Evolutionary conservation across 164 flowering plant genomes (phyloP).

Genomic region (Vitis vinifera): DNA sequence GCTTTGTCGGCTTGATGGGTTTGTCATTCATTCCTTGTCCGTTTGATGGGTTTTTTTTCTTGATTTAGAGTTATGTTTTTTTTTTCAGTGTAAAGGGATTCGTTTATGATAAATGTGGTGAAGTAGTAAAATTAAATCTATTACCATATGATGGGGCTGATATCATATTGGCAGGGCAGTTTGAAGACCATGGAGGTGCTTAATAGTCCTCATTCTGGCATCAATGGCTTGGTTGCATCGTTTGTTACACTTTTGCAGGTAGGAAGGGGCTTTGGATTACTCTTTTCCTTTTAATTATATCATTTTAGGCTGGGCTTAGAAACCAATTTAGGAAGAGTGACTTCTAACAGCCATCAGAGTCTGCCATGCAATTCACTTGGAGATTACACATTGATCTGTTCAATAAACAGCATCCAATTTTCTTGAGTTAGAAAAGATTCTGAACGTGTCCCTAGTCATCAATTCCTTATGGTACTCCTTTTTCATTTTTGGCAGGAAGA

Average conservation of each 20-base stretch:
- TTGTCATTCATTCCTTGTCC: constrained; percentile 7
- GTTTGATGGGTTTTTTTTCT: not conserved
- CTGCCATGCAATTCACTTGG: not conserved
- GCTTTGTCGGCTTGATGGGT: constrained; percentile 83
- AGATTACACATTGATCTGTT: not conserved
- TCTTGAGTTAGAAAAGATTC: not conserved
- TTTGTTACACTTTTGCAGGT: constrained; percentile 84
- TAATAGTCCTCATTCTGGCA: constrained; percentile 49
- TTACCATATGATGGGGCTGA: constrained; percentile 15
- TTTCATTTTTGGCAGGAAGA: constrained; percentile 60
- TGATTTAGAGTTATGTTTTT: not conserved
- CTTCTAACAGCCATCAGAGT: not conserved
- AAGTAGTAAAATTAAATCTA: not conserved
- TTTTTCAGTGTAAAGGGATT: not conserved
- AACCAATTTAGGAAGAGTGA: not conserved
- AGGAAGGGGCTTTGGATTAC: constrained; percentile 2
- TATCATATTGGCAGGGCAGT: constrained; percentile 55
- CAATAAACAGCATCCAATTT: not conserved
- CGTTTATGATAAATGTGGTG: not conserved
- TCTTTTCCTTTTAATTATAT: not conserved
- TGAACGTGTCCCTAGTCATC: too few species aligned
- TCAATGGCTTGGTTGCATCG: constrained; percentile 81
- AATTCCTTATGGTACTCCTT: too few species aligned
- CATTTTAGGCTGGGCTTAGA: not conserved
- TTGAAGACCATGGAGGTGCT: constrained; percentile 57